phyloP scores from a whole-genome alignment of 306 rosid species.

The Lotus japonicus region DNA sequence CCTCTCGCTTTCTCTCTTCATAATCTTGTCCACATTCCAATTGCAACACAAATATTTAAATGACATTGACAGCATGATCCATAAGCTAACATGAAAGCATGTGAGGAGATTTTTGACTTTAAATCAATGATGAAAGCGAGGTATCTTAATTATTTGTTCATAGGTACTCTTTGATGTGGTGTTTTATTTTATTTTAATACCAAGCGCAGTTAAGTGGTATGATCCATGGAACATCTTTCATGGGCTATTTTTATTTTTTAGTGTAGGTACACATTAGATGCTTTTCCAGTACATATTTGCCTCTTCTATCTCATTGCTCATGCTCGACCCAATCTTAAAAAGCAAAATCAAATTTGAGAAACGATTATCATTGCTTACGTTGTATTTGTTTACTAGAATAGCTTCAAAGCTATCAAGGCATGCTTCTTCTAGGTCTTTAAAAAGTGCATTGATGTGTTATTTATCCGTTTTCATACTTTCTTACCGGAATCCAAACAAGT shows the following conservation, averaged over 20 bases:
- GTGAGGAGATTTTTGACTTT: slow-evolving; percentile 6
- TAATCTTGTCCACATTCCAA: background rate
- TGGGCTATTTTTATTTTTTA: background rate
- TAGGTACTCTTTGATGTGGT: background rate
- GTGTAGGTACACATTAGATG: background rate
- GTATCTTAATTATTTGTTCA: slow-evolving; percentile 1
- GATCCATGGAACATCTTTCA: slow-evolving; percentile 2
- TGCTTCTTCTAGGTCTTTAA: background rate
- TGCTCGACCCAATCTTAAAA: background rate
- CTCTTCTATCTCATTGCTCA: background rate
- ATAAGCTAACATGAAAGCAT: slow-evolving; percentile 14
- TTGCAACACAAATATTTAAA: background rate
- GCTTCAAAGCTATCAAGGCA: background rate
- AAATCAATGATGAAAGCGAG: background rate
- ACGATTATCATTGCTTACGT: background rate
- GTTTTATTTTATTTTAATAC: background rate
- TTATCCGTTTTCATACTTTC: no score
- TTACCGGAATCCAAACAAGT: no score
- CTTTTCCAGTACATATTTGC: background rate
- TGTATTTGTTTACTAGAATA: background rate
- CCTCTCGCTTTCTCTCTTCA: background rate
- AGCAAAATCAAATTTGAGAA: background rate
- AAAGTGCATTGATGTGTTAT: no score
- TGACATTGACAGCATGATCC: background rate
- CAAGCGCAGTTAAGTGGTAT: background rate